A percentile compares a stretch with the other conserved stretches of the same genome.
phyloP scores from a whole-genome alignment of 2,329 filamentous ascomycete species.

The Pyrenophora seminiperda region DNA sequence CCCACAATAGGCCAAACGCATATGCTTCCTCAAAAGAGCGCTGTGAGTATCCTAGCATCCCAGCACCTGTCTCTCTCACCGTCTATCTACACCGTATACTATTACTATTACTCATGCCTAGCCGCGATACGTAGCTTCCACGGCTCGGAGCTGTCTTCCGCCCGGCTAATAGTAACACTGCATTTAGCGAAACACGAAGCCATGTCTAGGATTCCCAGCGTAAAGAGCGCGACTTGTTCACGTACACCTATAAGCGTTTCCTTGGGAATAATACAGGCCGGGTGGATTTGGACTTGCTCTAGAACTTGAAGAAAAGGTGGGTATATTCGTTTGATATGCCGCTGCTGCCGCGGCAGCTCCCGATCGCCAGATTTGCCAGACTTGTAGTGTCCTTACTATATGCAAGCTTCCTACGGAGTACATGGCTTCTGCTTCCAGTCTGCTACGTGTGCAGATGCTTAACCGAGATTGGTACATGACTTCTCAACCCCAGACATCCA shows the following conservation, averaged over 20 bases:
- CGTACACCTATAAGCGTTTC: not conserved
- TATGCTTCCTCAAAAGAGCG: not conserved
- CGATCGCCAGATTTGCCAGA: conserved; percentile 8
- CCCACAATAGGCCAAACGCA: conserved; percentile 11
- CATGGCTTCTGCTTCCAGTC: not conserved
- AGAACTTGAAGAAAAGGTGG: conserved; percentile 12
- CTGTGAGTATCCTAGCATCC: not conserved
- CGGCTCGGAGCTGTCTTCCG: not conserved
- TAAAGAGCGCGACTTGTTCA: conserved; percentile 1
- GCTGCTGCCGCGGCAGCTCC: conserved; percentile 5
- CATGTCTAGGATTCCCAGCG: not conserved
- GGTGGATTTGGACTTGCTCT: not conserved
- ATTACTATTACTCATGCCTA: not conserved
- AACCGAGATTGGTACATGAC: not conserved
- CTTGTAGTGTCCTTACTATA: not conserved
- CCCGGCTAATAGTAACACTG: not conserved
- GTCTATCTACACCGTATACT: not conserved
- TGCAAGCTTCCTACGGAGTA: not conserved
- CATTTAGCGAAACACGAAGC: not conserved
- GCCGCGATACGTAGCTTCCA: conserved; percentile 8
- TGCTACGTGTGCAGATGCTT: not conserved
- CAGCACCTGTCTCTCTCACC: not conserved
- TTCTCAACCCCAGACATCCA: conserved; percentile 55
- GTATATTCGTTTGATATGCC: conserved; percentile 17
- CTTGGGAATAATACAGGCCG: not conserved